Conservation (phyloP, 1,284 basidiomycete genomes). For the Rhodofomes roseus region DNA sequence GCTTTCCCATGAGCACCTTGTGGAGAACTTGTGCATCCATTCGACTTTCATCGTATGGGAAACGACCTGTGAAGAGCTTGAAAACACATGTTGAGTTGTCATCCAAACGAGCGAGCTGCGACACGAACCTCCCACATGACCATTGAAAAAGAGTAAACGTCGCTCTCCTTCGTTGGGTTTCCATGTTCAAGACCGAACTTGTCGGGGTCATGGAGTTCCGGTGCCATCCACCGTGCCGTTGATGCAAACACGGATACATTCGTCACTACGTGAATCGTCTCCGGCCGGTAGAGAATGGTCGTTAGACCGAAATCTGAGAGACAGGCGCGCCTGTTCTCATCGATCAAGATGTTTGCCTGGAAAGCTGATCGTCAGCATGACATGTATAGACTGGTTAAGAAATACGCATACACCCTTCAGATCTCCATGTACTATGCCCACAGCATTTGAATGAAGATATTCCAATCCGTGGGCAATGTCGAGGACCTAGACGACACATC, state of each 20-base stretch:
- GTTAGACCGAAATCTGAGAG: slow-evolving; percentile 8
- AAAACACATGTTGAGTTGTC: not conserved
- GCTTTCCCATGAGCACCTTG: not conserved
- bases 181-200: not conserved
- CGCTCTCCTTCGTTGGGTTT: not conserved
- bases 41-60: not conserved
- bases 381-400: not conserved
- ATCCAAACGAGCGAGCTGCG: not conserved
- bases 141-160: slow-evolving; percentile 5
- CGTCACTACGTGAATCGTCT: not conserved
- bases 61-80: not conserved
- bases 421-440: slow-evolving; percentile 7
- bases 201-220: slow-evolving; percentile 2
- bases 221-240: slow-evolving; percentile 2
- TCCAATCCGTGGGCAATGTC: slow-evolving; percentile 4
- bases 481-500: not conserved
- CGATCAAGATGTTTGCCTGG: slow-evolving; percentile 7
- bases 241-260: not conserved
- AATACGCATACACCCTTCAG: slow-evolving; percentile 3
- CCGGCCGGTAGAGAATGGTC: not conserved
- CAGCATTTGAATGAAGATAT: slow-evolving; percentile 2
- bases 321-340: slow-evolving; percentile 1
- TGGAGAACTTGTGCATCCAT: not conserved
- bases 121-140: slow-evolving; percentile 6
- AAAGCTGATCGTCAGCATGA: not conserved